Conservation (phyloP, 192 early-diverging fungal species). For the Backusella mclennaniae region DNA sequence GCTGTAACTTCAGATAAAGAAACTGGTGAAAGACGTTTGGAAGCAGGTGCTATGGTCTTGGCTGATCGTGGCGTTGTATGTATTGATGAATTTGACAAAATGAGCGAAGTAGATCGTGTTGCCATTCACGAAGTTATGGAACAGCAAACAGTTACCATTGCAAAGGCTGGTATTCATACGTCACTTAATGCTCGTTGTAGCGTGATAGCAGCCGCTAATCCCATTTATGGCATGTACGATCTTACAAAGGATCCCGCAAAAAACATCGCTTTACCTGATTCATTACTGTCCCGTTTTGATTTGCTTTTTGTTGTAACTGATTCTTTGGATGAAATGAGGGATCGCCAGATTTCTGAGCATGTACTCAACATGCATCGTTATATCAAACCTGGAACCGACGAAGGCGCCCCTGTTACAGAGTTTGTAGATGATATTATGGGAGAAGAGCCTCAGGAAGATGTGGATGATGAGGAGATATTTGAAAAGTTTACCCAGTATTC, state of each 20-base stretch:
- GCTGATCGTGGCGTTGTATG: constrained; percentile 97
- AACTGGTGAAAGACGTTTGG: constrained; percentile 88
- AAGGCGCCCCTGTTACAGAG: constrained; percentile 60
- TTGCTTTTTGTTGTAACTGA: constrained; percentile 96
- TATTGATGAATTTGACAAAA: constrained; percentile 99
- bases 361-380: constrained; percentile 95
- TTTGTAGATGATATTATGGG: constrained; percentile 38
- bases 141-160: constrained; percentile 97
- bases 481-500: constrained; percentile 77
- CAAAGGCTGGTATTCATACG: constrained; percentile 98
- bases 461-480: constrained; percentile 64
- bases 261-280: constrained; percentile 96
- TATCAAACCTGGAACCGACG: constrained; percentile 78
- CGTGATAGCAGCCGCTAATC: constrained; percentile 97
- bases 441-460: constrained; percentile 48
- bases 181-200: constrained; percentile 96
- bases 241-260: constrained; percentile 82
- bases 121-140: constrained; percentile 99
- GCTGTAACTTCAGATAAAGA: constrained; percentile 95
- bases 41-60: constrained; percentile 98
- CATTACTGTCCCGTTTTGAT: constrained; percentile 96
- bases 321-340: constrained; percentile 80
- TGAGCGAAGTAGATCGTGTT: constrained; percentile 95
- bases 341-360: constrained; percentile 89
- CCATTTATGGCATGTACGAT: constrained; percentile 89